Evolutionary conservation across 2,329 filamentous ascomycete species (phyloP).

Genomic region (Aspergillus chevalieri): DNA sequence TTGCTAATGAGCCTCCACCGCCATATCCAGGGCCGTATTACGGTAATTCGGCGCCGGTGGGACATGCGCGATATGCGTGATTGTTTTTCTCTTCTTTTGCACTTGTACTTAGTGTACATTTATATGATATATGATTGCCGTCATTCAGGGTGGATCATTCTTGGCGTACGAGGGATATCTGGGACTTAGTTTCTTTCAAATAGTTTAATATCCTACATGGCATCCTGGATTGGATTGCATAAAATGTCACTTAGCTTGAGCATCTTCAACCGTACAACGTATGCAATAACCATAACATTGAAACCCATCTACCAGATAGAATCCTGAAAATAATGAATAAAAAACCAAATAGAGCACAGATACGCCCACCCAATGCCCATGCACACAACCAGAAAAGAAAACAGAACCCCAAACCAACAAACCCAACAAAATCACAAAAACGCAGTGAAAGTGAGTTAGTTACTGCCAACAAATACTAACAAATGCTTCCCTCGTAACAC

Average conservation of each 20-base stretch:
- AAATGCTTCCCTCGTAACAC: conserved; percentile 59
- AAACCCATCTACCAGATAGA: too few relatives aligned
- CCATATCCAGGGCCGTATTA: conserved; percentile 9
- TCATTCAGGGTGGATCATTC: too few relatives aligned
- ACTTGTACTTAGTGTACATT: not conserved
- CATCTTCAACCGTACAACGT: too few relatives aligned
- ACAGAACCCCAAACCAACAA: conserved; percentile 4
- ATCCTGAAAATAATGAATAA: too few relatives aligned
- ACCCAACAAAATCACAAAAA: conserved; percentile 1
- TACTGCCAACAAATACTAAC: conserved; percentile 58
- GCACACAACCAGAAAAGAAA: conserved; percentile 1
- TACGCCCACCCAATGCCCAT: not conserved
- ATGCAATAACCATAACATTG: too few relatives aligned
- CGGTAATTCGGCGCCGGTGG: not conserved
- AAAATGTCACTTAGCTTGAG: too few relatives aligned
- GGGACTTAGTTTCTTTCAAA: too few relatives aligned
- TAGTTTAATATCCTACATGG: too few relatives aligned
- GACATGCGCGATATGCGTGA: conserved; percentile 21
- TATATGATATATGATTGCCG: not conserved
- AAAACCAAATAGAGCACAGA: too few relatives aligned
- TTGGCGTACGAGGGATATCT: too few relatives aligned
- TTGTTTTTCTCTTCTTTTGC: conserved; percentile 2
- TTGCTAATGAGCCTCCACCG: conserved; percentile 15
- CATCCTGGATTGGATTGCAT: too few relatives aligned
- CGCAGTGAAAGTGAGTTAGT: conserved; percentile 5